phyloP scores from a whole-genome alignment of 331 rosid species.

The Stylosanthes scabra region DNA sequence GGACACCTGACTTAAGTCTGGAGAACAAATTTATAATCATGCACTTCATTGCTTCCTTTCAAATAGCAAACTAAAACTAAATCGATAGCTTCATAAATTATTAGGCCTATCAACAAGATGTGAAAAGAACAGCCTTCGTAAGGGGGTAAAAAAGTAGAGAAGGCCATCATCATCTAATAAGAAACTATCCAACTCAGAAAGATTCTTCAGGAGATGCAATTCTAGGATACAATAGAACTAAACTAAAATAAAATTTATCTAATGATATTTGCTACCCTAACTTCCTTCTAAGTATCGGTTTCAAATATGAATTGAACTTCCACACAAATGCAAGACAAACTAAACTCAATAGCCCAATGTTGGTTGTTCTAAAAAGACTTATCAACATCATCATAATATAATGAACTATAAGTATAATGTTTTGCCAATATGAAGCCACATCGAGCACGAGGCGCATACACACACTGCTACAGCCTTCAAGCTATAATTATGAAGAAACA shows the following conservation, averaged over 20 bases:
- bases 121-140: background rate
- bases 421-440: background rate
- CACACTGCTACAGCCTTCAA: conserved; percentile 1
- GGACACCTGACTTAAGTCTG: conserved; percentile 77
- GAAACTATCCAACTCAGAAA: background rate
- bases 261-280: background rate
- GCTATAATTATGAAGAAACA: background rate
- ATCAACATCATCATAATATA: background rate
- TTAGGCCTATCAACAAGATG: background rate
- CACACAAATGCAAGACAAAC: background rate
- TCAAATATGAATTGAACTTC: background rate
- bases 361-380: background rate
- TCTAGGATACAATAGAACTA: background rate
- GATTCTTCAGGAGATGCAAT: background rate
- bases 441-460: background rate
- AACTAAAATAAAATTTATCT: background rate
- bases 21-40: background rate
- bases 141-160: background rate
- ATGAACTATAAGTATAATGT: too few relatives aligned
- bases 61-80: too few relatives aligned
- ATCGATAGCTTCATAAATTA: conserved; percentile 6
- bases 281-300: background rate
- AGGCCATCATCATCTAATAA: background rate
- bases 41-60: background rate
- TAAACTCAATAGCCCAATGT: background rate